Evolutionary conservation across 805 yeast genomes (phyloP).

Genomic region (Candida rishiriensis): DNA sequence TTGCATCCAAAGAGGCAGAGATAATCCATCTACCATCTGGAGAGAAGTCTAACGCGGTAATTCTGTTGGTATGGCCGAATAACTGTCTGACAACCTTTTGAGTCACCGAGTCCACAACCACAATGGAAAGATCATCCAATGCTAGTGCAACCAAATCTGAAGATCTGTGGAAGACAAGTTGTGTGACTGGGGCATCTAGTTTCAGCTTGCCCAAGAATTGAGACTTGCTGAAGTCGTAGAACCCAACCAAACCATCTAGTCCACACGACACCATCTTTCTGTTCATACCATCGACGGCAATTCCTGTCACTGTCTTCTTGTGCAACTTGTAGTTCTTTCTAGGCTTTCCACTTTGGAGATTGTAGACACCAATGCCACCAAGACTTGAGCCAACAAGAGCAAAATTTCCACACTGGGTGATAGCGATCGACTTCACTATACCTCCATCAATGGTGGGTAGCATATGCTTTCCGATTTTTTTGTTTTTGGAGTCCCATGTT

Average conservation of each 20-base stretch:
- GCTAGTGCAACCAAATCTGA: slow-evolving; percentile 84
- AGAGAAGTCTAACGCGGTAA: slow-evolving; percentile 83
- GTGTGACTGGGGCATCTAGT: slow-evolving; percentile 73
- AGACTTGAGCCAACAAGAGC: slow-evolving; percentile 83
- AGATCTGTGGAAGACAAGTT: slow-evolving; percentile 69
- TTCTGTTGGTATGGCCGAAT: slow-evolving; percentile 85
- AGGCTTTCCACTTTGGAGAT: slow-evolving; percentile 84
- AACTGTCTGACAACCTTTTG: slow-evolving; percentile 80
- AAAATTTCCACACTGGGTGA: slow-evolving; percentile 94
- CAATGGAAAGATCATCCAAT: slow-evolving; percentile 80
- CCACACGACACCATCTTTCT: slow-evolving; percentile 82
- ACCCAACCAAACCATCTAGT: slow-evolving; percentile 83
- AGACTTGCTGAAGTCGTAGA: slow-evolving; percentile 76
- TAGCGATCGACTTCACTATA: slow-evolving; percentile 60
- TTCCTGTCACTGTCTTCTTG: slow-evolving; percentile 80
- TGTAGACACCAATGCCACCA: slow-evolving; percentile 84
- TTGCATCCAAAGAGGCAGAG: slow-evolving; percentile 75
- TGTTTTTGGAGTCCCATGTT: slow-evolving; percentile 81
- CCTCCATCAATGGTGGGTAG: slow-evolving; percentile 77
- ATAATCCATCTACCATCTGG: slow-evolving; percentile 96
- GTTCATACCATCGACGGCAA: slow-evolving; percentile 88
- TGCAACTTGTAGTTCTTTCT: slow-evolving; percentile 68
- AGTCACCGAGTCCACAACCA: slow-evolving; percentile 77
- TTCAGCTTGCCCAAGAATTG: slow-evolving; percentile 61
- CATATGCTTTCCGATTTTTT: slow-evolving; percentile 72